phyloP scores from a whole-genome alignment of 2,329 filamentous ascomycete species.

The Verticillium albo-atrum region DNA sequence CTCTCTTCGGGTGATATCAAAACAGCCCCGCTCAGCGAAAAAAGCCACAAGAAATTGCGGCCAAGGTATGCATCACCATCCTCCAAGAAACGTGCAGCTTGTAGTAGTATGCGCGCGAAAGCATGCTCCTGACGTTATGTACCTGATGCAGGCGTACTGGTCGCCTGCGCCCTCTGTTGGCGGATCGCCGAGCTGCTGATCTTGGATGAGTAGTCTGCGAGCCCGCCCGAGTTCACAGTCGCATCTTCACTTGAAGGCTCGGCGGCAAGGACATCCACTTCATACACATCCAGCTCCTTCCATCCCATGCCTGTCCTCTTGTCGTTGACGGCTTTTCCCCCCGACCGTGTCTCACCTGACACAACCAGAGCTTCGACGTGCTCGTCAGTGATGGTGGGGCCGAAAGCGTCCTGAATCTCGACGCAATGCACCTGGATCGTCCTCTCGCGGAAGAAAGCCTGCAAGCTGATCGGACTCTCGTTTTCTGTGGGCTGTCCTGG shows the following conservation, averaged over 20 bases:
- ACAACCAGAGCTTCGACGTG: slow-evolving; percentile 77
- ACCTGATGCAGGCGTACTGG: too few species aligned
- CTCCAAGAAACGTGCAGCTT: too few species aligned
- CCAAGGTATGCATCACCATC: too few species aligned
- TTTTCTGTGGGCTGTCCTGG: neutral
- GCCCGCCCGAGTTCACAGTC: slow-evolving; percentile 15
- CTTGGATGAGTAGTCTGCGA: slow-evolving; percentile 69
- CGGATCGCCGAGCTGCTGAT: slow-evolving; percentile 89
- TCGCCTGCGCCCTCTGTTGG: slow-evolving; percentile 37
- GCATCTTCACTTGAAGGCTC: slow-evolving; percentile 19
- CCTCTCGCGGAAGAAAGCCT: slow-evolving; percentile 54
- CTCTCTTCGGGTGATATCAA: too few species aligned
- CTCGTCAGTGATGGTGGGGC: slow-evolving; percentile 82
- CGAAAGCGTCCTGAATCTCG: slow-evolving; percentile 82
- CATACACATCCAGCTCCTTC: slow-evolving; percentile 72
- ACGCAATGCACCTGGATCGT: slow-evolving; percentile 70
- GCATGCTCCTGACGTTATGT: too few species aligned
- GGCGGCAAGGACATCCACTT: slow-evolving; percentile 82
- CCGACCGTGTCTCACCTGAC: slow-evolving; percentile 80
- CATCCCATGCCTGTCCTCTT: slow-evolving; percentile 73
- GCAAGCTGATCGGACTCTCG: slow-evolving; percentile 10
- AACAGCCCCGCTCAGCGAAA: too few species aligned
- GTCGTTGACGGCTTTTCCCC: slow-evolving; percentile 83
- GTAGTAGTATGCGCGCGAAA: too few species aligned
- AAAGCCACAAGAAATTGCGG: too few species aligned